Evolutionary conservation across 768 basidiomycete species (phyloP).

Genomic region (Russula sp.): DNA sequence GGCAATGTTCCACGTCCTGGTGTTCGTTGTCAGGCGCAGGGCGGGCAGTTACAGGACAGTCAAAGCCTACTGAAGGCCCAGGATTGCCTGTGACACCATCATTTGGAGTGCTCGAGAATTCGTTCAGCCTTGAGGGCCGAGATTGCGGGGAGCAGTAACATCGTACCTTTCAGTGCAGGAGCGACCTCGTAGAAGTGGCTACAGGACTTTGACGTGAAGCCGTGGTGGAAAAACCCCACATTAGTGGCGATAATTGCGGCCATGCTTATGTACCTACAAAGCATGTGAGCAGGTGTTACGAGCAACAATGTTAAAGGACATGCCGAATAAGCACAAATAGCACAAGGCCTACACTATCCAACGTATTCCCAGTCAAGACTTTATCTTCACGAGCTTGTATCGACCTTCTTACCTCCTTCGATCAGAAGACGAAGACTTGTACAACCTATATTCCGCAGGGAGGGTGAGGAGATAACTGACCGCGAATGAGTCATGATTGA

Average conservation of each 20-base stretch:
- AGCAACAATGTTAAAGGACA: not conserved
- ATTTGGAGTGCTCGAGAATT: constrained; percentile 46
- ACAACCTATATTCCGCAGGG: constrained; percentile 20
- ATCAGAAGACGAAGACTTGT: constrained; percentile 2
- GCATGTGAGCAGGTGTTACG: not conserved
- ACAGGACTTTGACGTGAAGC: constrained; percentile 47
- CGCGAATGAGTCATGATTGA: not conserved
- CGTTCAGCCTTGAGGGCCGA: not conserved
- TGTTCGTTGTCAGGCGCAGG: constrained; percentile 3
- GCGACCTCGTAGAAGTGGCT: constrained; percentile 44
- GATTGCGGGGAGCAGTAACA: not conserved
- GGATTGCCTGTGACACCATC: constrained; percentile 59
- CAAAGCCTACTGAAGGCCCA: constrained; percentile 48
- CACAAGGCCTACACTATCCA: constrained; percentile 9
- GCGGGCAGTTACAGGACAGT: not conserved
- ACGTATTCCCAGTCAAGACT: not conserved
- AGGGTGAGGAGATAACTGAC: constrained; percentile 22
- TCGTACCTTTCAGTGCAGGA: constrained; percentile 55
- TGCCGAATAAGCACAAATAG: constrained; percentile 20
- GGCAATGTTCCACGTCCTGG: constrained; percentile 54
- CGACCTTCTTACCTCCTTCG: not conserved
- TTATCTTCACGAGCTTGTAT: not conserved
- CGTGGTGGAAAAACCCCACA: constrained; percentile 50
- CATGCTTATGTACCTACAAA: constrained; percentile 42
- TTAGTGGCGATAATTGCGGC: constrained; percentile 45